Evolutionary conservation across 768 basidiomycete genomes (phyloP).

Genomic region (Tubosaeta sp.): DNA sequence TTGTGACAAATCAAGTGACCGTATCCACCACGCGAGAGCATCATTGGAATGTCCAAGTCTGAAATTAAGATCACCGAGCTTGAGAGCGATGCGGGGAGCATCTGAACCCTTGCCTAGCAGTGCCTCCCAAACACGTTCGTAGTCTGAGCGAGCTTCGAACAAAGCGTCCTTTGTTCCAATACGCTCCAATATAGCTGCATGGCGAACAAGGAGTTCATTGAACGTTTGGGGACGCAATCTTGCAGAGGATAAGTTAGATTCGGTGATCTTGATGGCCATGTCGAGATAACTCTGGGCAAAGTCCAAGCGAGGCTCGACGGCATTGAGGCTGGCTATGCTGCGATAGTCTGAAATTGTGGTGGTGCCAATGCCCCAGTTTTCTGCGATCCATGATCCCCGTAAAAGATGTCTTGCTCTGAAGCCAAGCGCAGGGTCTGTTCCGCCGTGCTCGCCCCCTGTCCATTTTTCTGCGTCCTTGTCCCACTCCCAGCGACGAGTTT

Average conservation of each 20-base stretch:
- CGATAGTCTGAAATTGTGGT: conserved; percentile 33
- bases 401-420: conserved; percentile 56
- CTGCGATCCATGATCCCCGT: conserved; percentile 69
- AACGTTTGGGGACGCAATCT: conserved; percentile 49
- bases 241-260: conserved; percentile 34
- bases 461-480: conserved; percentile 57
- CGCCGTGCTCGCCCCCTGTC: conserved; percentile 50
- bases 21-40: conserved; percentile 67
- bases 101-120: conserved; percentile 37
- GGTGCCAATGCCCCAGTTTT: conserved; percentile 57
- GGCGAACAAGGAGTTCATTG: conserved; percentile 49
- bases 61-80: conserved; percentile 62
- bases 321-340: conserved; percentile 36
- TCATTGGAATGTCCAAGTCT: conserved; percentile 49
- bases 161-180: conserved; percentile 50
- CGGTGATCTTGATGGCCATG: conserved; percentile 44
- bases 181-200: conserved; percentile 56
- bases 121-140: conserved; percentile 54
- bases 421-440: conserved; percentile 71
- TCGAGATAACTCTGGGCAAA: conserved; percentile 52
- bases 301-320: conserved; percentile 53
- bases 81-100: conserved; percentile 55
- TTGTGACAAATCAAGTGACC: conserved; percentile 46
- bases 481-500: conserved; percentile 63
- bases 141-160: conserved; percentile 51